Conservation (phyloP, 2,329 filamentous ascomycete species). For the Arachnopeziza araneosa region DNA sequence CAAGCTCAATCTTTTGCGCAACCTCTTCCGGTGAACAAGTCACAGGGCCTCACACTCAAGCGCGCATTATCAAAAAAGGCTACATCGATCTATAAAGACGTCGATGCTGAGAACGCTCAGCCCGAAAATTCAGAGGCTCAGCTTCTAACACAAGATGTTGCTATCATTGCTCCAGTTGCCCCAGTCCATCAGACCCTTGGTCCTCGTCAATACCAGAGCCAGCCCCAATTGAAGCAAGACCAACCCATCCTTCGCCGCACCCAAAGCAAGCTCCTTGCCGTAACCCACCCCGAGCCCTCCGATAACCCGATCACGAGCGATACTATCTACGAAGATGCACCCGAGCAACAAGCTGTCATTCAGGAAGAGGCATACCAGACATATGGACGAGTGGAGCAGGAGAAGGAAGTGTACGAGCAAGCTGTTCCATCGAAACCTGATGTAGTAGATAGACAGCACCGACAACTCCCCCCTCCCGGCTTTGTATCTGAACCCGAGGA, state of each 20-base stretch:
- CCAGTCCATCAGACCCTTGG: conserved; percentile 26
- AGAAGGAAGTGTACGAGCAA: not conserved
- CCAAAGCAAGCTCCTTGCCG: conserved; percentile 21
- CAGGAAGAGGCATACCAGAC: not conserved
- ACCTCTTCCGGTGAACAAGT: conserved; percentile 22
- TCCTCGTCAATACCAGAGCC: conserved; percentile 18
- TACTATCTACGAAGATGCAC: conserved; percentile 16
- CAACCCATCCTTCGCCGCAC: conserved; percentile 21
- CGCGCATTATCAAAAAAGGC: conserved; percentile 46
- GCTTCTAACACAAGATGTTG: not conserved
- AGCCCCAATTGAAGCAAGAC: conserved; percentile 17
- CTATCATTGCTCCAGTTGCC: conserved; percentile 10
- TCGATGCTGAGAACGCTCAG: conserved; percentile 27
- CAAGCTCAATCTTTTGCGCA: conserved; percentile 26
- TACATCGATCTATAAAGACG: conserved; percentile 50
- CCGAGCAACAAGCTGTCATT: conserved; percentile 12
- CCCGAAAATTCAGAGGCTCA: not conserved
- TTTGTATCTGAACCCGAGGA: conserved; percentile 54
- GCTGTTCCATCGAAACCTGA: not conserved
- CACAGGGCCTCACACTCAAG: conserved; percentile 33
- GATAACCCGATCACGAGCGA: conserved; percentile 12
- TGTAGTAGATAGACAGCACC: not conserved
- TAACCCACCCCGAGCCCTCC: conserved; percentile 5
- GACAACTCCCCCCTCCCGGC: conserved; percentile 18
- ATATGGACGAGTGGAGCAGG: conserved; percentile 3